phyloP scores from a whole-genome alignment of 495 filamentous ascomycete species.

The Opeltia flavorubescens region DNA sequence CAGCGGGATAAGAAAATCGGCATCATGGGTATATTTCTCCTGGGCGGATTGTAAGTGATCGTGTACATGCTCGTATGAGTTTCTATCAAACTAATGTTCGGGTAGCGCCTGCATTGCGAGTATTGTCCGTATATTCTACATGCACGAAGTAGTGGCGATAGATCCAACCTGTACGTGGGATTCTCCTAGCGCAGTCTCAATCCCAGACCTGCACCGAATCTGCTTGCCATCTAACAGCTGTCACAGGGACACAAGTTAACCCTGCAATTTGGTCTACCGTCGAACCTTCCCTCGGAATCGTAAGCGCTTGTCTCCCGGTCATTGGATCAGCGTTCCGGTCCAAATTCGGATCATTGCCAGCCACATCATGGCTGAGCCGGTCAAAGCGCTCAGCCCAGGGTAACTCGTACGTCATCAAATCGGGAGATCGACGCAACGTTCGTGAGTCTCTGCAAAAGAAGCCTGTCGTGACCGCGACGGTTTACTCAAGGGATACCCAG shows the following conservation, averaged over 20 bases:
- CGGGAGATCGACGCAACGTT: no score
- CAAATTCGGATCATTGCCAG: not conserved
- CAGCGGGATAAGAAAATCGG: slow-evolving; percentile 21
- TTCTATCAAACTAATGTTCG: not conserved
- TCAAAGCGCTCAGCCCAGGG: not conserved
- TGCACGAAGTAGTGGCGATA: slow-evolving; percentile 3
- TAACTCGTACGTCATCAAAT: no score
- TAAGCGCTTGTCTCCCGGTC: slow-evolving; percentile 29
- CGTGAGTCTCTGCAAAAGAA: no score
- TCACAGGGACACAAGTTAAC: slow-evolving; percentile 16
- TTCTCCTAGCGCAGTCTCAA: not conserved
- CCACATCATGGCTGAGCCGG: not conserved
- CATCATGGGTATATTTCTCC: slow-evolving; percentile 6
- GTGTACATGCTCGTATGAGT: not conserved
- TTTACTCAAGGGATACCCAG: no score
- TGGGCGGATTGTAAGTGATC: slow-evolving; percentile 14
- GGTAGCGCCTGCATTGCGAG: slow-evolving; percentile 19
- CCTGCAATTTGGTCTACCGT: slow-evolving; percentile 26
- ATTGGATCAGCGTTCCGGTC: slow-evolving; percentile 15
- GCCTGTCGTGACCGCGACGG: no score
- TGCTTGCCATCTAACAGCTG: not conserved
- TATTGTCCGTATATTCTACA: slow-evolving; percentile 18
- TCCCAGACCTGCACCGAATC: not conserved
- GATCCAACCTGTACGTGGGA: slow-evolving; percentile 5
- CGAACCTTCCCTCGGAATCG: slow-evolving; percentile 27